phyloP scores from a whole-genome alignment of 2,329 filamentous ascomycete species.

The Colletotrichum ledebouriae region DNA sequence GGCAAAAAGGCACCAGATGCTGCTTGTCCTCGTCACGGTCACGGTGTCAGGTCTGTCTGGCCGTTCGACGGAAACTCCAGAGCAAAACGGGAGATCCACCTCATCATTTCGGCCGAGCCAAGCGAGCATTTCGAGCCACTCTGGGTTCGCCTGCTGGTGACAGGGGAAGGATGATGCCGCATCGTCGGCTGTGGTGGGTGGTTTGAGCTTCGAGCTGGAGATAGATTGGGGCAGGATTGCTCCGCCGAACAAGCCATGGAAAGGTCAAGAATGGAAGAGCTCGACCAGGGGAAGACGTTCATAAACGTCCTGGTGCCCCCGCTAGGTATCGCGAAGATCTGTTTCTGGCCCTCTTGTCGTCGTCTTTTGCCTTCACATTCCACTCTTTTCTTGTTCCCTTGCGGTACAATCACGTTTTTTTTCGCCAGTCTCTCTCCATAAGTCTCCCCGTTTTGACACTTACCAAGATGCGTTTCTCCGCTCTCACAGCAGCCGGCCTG shows the following conservation, averaged over 20 bases:
- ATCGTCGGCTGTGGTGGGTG: constrained; percentile 27
- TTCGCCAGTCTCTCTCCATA: not conserved
- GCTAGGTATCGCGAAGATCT: not conserved
- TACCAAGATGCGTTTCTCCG: constrained; percentile 34
- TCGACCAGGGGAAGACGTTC: constrained; percentile 1
- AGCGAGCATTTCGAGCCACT: constrained; percentile 16
- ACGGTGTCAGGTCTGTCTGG: constrained; percentile 7
- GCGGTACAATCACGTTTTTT: constrained; percentile 19
- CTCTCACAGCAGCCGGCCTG: constrained; percentile 38
- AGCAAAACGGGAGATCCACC: constrained; percentile 28
- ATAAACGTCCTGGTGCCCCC: constrained; percentile 11
- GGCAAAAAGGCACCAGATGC: too few species aligned
- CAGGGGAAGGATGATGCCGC: constrained; percentile 25
- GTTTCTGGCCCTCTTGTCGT: not conserved
- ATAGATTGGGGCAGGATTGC: constrained; percentile 24
- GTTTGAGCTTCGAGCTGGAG: constrained; percentile 18
- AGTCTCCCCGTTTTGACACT: constrained; percentile 16
- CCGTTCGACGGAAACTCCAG: not conserved
- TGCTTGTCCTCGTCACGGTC: not conserved
- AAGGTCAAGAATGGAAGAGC: too few species aligned
- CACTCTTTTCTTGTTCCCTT: constrained; percentile 26
- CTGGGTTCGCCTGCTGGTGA: not conserved
- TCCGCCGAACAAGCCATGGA: not conserved
- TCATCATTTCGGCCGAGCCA: constrained; percentile 25
- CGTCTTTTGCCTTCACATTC: constrained; percentile 27